A percentile compares a stretch with the other conserved stretches of the same genome.
phyloP scores from a whole-genome alignment of 2,329 filamentous ascomycete species.

The Ceratocystis diversiconidia region DNA sequence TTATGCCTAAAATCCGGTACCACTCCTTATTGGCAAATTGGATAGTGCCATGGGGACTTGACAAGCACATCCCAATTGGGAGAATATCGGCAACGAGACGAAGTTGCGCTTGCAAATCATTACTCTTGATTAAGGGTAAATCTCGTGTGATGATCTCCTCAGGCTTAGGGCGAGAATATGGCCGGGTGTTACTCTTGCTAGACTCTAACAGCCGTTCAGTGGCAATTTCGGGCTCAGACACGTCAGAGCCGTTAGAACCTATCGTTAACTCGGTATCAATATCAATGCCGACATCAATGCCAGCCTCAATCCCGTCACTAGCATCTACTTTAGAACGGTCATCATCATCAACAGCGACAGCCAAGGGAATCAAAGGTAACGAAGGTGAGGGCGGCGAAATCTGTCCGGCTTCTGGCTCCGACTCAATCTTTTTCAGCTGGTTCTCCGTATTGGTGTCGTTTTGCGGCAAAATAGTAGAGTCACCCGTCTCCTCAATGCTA shows the following conservation, averaged over 20 bases:
- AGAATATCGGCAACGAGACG: constrained; percentile 57
- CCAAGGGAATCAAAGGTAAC: not conserved
- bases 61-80: constrained; percentile 60
- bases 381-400: no score
- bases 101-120: constrained; percentile 40
- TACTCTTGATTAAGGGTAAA: not conserved
- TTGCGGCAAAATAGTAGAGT: constrained; percentile 5
- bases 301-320: no score
- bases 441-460: not conserved
- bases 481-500: constrained; percentile 9
- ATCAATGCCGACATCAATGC: not conserved
- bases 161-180: not conserved
- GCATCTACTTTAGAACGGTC: no score
- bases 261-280: not conserved
- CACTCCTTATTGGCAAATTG: constrained; percentile 59
- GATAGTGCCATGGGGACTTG: constrained; percentile 48
- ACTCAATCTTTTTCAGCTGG: not conserved
- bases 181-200: not conserved
- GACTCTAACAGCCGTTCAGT: constrained; percentile 1
- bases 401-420: not conserved
- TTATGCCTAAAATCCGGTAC: constrained; percentile 36
- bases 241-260: not conserved
- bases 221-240: not conserved
- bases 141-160: not conserved
- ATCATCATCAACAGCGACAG: no score